Conservation (phyloP, 306 rosid genomes). For the Glycyrrhiza uralensis region DNA sequence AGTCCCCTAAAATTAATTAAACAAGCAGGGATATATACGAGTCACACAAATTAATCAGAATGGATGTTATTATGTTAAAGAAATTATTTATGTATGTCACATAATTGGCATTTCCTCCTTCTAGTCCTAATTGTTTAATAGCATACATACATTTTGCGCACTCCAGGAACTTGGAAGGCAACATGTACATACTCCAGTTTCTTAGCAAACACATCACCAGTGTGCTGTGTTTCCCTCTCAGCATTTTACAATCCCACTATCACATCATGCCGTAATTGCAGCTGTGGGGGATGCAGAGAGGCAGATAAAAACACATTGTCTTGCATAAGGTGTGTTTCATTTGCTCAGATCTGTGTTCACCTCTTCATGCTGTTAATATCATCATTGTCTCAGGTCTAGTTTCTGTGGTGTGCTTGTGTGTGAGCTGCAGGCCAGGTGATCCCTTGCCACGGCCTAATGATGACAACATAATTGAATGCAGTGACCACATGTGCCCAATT, state of each 20-base stretch:
- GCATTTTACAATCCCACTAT: conserved; percentile 65
- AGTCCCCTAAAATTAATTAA: background rate
- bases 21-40: background rate
- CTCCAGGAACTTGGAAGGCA: conserved; percentile 79
- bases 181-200: conserved; percentile 66
- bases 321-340: conserved; percentile 48
- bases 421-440: conserved; percentile 39
- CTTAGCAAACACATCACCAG: conserved; percentile 51
- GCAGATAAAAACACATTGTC: conserved; percentile 26
- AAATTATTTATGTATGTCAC: background rate
- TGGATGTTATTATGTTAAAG: conserved; percentile 16
- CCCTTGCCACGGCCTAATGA: background rate
- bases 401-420: background rate
- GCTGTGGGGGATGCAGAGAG: conserved; percentile 76
- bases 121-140: conserved; percentile 4
- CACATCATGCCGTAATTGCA: conserved; percentile 62
- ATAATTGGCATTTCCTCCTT: background rate
- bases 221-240: conserved; percentile 77
- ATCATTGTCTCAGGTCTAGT: background rate
- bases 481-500: conserved; percentile 77
- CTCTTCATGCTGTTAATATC: background rate
- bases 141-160: conserved; percentile 16
- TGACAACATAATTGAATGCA: conserved; percentile 43
- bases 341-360: background rate
- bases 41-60: background rate